Percentiles rank a stretch among this genome's conserved stretches.
Evolutionary conservation across 352 stramenopile species (phyloP).

Genomic region (Phytophthora ohioensis): DNA sequence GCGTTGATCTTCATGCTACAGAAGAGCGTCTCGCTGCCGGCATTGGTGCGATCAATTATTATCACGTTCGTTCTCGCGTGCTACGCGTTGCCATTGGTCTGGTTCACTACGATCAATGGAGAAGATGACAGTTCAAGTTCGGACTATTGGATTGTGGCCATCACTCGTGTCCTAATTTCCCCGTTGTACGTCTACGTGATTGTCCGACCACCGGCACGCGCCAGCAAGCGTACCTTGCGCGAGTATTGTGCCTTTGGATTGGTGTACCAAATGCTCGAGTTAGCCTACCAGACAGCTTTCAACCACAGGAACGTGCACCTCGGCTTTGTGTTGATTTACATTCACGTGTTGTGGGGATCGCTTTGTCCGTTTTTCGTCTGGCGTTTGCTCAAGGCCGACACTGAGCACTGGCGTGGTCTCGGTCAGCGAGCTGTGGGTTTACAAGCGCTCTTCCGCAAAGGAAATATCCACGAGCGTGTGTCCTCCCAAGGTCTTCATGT

Average conservation of each 20-base stretch:
- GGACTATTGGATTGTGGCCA: constrained; percentile 40
- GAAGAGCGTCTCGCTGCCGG: constrained; percentile 58
- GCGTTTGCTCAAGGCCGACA: constrained; percentile 63
- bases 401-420: constrained; percentile 70
- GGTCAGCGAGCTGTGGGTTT: constrained; percentile 46
- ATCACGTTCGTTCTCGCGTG: constrained; percentile 45
- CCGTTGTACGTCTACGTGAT: constrained; percentile 53
- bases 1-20: constrained; percentile 65
- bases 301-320: constrained; percentile 37
- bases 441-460: constrained; percentile 47
- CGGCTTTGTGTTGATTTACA: constrained; percentile 43
- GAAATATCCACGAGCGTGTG: constrained; percentile 50
- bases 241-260: constrained; percentile 54
- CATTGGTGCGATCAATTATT: constrained; percentile 42
- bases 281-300: constrained; percentile 48
- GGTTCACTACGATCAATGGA: constrained; percentile 33
- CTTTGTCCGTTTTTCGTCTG: constrained; percentile 51
- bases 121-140: constrained; percentile 15
- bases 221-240: constrained; percentile 52
- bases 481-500: constrained; percentile 59
- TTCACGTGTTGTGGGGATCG: constrained; percentile 42
- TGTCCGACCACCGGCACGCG: constrained; percentile 47
- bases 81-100: constrained; percentile 56
- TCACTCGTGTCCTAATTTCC: constrained; percentile 39
- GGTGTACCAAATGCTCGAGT: constrained; percentile 50